These are phyloP conservation scores for Wickerhamomyces subpelliculosus DNA, from an alignment of 805 yeast genomes.

Conservation along the genomic window DNA sequence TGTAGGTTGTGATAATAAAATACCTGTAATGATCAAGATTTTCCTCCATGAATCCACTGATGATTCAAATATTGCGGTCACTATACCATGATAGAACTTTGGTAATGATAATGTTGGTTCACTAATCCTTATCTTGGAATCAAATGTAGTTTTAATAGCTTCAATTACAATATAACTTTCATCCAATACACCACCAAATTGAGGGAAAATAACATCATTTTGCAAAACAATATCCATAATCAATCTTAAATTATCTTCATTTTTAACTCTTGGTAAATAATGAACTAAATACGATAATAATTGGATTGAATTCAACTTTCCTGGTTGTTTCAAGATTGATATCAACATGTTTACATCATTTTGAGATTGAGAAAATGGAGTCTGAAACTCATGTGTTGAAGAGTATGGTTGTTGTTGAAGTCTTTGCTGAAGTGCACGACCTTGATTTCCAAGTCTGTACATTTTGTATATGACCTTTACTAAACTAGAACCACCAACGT, in stretches of 20 bases:
- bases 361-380: conserved; percentile 25
- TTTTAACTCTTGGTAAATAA: conserved; percentile 38
- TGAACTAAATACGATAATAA: conserved; percentile 35
- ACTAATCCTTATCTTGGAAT: conserved; percentile 36
- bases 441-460: conserved; percentile 23
- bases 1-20: conserved; percentile 26
- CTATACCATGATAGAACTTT: conserved; percentile 29
- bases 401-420: conserved; percentile 28
- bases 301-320: conserved; percentile 2
- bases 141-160: conserved; percentile 37
- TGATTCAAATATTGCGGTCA: conserved; percentile 27
- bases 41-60: conserved; percentile 35
- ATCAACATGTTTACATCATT: conserved; percentile 23
- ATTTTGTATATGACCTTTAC: conserved; percentile 4
- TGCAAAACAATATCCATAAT: conserved; percentile 34
- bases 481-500: too few relatives aligned
- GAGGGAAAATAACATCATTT: conserved; percentile 26
- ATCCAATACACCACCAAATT: conserved; percentile 7
- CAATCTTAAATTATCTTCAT: conserved; percentile 33
- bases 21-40: conserved; percentile 35
- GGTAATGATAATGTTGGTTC: conserved; percentile 37
- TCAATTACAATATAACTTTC: conserved; percentile 36
- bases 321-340: conserved; percentile 7
- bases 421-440: conserved; percentile 15
- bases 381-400: conserved; percentile 24